Base-by-base conservation (phyloP, 257 asterid genomes). In the Orobanche coerulescens region DNA sequence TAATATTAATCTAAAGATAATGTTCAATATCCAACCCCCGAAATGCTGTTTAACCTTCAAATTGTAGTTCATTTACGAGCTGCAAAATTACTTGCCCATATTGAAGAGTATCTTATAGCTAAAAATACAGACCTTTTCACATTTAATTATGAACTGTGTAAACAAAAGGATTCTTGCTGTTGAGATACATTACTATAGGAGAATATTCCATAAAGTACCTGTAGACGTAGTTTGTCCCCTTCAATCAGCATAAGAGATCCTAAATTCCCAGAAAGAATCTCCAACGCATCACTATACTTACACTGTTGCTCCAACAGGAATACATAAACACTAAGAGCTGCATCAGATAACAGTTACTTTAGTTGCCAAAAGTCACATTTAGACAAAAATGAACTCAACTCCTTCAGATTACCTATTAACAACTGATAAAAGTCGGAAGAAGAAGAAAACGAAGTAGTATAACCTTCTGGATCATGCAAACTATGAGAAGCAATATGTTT, bases 381-480 rank as follows among this genome's bases (percentile, higher is more conserved):
- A 69, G 18, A 55, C n/a, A 73, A 23, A 36, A 23, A 33, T 11
- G 28, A 62, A 50, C 12, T 26, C 24, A 25, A 44, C 49, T 62
- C 61, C 36, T 60, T 64, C 63, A 65, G 56, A 74, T 64, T 28
- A 64, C 46, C 66, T 33, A 76, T 58, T 16, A 60, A 36, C 61
- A 22, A 67, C 53, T 25, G 34, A 26, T 61, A 51, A 55, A 52
- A 64, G 71, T 37, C 71, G 47, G 62, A 68, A 44, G 69, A 72
- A 67, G 54, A 43, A 48, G 54, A 49, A 48, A 63, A 14, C 37
- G 46, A 51, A 0, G 57, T 6, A 47, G 31, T 5, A 48, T 19
- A 48, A 87, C 99, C 99, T 89, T 89, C 99, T 19, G 94, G 95
- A 71, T 93, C 97, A 56, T 84, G 99, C 78, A 93, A 80, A 68